These are phyloP conservation scores for Obba rivulosa DNA, from an alignment of 768 basidiomycete genomes.

Conservation along the genomic window DNA sequence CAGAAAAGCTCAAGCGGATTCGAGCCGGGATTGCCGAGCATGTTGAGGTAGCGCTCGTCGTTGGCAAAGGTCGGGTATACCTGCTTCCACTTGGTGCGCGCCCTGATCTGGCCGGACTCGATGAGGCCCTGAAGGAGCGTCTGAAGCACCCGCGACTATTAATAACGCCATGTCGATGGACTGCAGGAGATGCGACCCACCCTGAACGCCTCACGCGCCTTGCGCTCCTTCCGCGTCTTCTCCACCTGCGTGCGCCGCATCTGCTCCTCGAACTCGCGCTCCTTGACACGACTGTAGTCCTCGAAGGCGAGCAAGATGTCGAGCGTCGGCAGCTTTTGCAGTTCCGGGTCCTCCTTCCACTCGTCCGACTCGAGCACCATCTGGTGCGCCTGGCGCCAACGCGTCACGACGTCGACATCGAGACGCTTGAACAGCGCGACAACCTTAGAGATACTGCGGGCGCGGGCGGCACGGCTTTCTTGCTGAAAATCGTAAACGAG, in stretches of 20 bases:
- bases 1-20: conserved; percentile 96
- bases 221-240: conserved; percentile 79
- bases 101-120: conserved; percentile 59
- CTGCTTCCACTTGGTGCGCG: conserved; percentile 89
- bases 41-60: conserved; percentile 78
- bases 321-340: conserved; percentile 80
- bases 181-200: conserved; percentile 32
- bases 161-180: background rate
- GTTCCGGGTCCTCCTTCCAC: conserved; percentile 71
- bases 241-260: conserved; percentile 76
- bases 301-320: conserved; percentile 94
- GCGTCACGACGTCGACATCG: conserved; percentile 87
- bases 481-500: conserved; percentile 52
- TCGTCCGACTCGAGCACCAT: conserved; percentile 72
- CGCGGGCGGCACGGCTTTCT: conserved; percentile 71
- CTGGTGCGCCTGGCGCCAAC: conserved; percentile 83
- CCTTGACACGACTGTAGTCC: conserved; percentile 85
- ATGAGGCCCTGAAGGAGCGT: conserved; percentile 64
- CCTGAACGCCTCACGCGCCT: conserved; percentile 88
- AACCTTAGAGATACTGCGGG: conserved; percentile 79
- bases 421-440: conserved; percentile 81
- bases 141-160: background rate
- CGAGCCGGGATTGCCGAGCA: conserved; percentile 91
- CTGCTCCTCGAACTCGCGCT: conserved; percentile 89
- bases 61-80: conserved; percentile 72